Evolutionary conservation across 257 asterid genomes (phyloP).

Genomic region (Primulina tabacum): DNA sequence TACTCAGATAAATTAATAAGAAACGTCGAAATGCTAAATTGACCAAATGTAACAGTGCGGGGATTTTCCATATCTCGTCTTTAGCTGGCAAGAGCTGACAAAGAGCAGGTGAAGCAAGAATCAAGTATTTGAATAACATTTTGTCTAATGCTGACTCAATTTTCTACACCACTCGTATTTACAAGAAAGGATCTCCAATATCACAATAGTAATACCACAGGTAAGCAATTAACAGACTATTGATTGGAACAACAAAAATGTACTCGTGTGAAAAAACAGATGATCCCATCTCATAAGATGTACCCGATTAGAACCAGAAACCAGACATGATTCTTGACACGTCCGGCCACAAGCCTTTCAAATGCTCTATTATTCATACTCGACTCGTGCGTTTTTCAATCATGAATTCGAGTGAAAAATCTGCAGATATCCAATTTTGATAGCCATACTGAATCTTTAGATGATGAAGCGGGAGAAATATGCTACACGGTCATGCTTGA

Average conservation of each 20-base stretch:
- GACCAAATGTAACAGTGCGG: not conserved
- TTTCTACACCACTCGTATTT: constrained; percentile 37
- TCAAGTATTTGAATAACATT: constrained; percentile 8
- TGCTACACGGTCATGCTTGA: constrained; percentile 37
- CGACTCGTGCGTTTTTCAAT: constrained; percentile 21
- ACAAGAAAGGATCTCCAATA: constrained; percentile 31
- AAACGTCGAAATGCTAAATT: too few relatives aligned
- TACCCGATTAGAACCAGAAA: constrained; percentile 6
- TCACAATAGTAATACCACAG: constrained; percentile 28
- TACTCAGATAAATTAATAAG: not conserved
- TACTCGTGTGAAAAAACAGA: constrained; percentile 30
- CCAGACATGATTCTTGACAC: constrained; percentile 4
- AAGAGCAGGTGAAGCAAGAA: constrained; percentile 12
- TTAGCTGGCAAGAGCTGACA: not conserved
- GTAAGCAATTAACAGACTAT: constrained; percentile 23
- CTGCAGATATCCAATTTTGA: constrained; percentile 16
- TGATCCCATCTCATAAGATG: constrained; percentile 30
- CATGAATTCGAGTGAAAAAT: constrained; percentile 6
- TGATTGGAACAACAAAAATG: constrained; percentile 29
- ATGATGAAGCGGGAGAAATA: constrained; percentile 3
- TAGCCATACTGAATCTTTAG: not conserved
- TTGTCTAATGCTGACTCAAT: constrained; percentile 21
- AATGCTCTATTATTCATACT: constrained; percentile 20
- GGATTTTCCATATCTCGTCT: not conserved
- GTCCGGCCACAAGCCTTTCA: constrained; percentile 1